Percentiles rank a stretch among this genome's conserved stretches.
These are phyloP conservation scores for Carex cristatella DNA, from an alignment of 176 grass and related monocot species.

Conservation along the genomic window DNA sequence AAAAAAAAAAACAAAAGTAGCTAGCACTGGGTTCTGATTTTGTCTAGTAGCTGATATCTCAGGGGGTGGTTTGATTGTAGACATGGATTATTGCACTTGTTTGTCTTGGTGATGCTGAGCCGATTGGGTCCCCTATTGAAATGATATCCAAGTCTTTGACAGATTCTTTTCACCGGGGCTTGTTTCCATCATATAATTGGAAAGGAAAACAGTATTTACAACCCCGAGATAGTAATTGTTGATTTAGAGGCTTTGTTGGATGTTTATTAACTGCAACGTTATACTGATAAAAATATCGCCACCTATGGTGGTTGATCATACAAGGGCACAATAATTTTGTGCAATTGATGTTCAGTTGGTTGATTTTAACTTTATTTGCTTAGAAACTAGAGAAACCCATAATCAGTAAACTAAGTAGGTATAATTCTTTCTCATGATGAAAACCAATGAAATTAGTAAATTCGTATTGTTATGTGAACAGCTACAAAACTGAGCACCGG, in stretches of 20 bases:
- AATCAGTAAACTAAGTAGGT: background rate
- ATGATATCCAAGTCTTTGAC: background rate
- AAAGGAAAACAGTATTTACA: background rate
- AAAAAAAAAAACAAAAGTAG: too few relatives aligned
- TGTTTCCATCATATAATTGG: background rate
- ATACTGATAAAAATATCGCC: background rate
- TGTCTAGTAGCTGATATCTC: too few relatives aligned
- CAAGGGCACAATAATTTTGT: background rate
- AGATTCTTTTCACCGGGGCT: background rate
- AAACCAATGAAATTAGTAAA: too few relatives aligned
- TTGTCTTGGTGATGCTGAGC: background rate
- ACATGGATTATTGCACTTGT: background rate
- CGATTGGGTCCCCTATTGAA: background rate
- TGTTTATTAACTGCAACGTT: background rate
- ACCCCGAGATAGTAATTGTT: background rate
- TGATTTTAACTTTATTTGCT: background rate
- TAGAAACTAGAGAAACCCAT: background rate
- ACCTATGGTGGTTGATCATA: background rate
- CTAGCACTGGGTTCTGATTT: conserved; percentile 10
- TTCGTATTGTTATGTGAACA: too few relatives aligned
- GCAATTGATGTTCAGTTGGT: background rate
- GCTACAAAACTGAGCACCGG: too few relatives aligned
- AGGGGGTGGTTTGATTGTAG: background rate
- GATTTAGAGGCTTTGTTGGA: background rate
- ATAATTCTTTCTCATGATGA: background rate